Evolutionary conservation across 78 protist species (phyloP).

Genomic region (Dictyostelium intermedium): DNA sequence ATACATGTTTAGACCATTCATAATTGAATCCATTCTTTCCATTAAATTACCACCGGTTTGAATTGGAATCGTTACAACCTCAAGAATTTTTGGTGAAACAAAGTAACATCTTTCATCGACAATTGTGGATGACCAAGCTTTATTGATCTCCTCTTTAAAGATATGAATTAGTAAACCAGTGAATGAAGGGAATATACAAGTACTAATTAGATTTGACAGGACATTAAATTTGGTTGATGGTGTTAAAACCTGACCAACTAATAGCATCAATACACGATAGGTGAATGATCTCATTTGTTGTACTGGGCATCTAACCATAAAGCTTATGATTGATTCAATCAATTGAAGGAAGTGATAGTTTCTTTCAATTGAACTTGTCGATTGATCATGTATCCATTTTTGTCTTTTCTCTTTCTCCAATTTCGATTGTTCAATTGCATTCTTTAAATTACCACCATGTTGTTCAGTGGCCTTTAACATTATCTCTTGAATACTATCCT

Average conservation of each 20-base stretch:
- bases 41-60: conserved; percentile 29
- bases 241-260: neutral
- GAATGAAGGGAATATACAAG: conserved; percentile 66
- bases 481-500: neutral
- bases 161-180: conserved; percentile 63
- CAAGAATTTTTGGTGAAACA: conserved; percentile 50
- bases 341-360: conserved; percentile 50
- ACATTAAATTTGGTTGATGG: conserved; percentile 36
- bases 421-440: neutral
- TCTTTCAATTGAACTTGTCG: conserved; percentile 1
- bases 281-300: conserved; percentile 55
- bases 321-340: conserved; percentile 12
- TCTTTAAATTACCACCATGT: neutral
- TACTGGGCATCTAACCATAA: conserved; percentile 55
- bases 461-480: neutral
- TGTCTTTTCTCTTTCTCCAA: neutral
- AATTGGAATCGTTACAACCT: conserved; percentile 20
- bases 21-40: conserved; percentile 61
- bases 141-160: conserved; percentile 45
- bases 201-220: neutral
- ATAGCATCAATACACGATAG: neutral
- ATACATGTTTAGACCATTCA: conserved; percentile 63
- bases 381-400: conserved; percentile 23
- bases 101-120: neutral
- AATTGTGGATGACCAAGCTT: conserved; percentile 13